Evolutionary conservation across 225 moss, liverwort and hornwort species (phyloP).

Genomic region (Asterella californica): DNA sequence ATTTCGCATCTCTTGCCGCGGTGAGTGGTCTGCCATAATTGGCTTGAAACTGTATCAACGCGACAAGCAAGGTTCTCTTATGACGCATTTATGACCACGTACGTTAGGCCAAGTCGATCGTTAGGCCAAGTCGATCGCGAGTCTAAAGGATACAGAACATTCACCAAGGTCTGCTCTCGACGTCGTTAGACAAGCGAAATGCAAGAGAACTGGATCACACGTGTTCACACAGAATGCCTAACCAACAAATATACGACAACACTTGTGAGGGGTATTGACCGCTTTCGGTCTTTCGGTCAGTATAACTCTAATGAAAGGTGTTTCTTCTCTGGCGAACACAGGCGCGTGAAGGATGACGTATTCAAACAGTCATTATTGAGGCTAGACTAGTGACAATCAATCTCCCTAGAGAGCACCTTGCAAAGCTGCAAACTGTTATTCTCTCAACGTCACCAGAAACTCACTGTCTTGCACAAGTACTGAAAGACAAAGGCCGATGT

Average conservation of each 20-base stretch:
- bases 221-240: too few species aligned
- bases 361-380: too few species aligned
- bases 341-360: too few species aligned
- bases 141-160: background rate
- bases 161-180: background rate
- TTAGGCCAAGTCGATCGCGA: background rate
- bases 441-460: background rate
- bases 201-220: too few species aligned
- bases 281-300: too few species aligned
- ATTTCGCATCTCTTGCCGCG: slow-evolving; percentile 85
- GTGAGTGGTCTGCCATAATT: slow-evolving; percentile 78
- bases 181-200: background rate
- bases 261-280: too few species aligned
- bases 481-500: background rate
- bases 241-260: too few species aligned
- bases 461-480: background rate
- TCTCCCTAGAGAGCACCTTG: too few species aligned
- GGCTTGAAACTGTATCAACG: slow-evolving; percentile 64
- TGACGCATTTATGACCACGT: background rate
- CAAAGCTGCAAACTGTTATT: too few species aligned
- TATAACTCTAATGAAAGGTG: too few species aligned
- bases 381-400: too few species aligned
- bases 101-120: background rate
- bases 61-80: background rate
- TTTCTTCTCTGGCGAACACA: too few species aligned